phyloP scores from a whole-genome alignment of 257 asterid genomes.

The Capsicum rhomboideum region DNA sequence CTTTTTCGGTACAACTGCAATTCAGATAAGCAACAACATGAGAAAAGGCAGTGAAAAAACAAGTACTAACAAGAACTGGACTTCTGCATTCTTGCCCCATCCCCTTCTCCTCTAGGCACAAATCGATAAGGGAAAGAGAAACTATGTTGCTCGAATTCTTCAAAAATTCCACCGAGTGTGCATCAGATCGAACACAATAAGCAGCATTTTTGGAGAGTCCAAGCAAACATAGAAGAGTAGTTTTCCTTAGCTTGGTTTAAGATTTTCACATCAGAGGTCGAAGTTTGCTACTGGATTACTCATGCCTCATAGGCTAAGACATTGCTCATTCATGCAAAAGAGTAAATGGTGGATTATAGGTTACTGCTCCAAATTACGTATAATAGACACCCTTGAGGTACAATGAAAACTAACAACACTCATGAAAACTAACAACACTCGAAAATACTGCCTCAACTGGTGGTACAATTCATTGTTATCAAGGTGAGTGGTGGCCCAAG shows the following conservation, averaged over 20 bases:
- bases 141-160: background rate
- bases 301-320: background rate
- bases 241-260: background rate
- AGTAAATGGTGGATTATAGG: background rate
- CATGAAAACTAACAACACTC: background rate
- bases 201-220: background rate
- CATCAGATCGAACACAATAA: background rate
- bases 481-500: background rate
- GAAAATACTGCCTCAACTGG: background rate
- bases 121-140: background rate
- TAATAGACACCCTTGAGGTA: background rate
- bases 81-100: background rate
- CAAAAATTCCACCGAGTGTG: no score
- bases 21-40: background rate
- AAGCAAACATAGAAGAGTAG: background rate
- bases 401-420: background rate
- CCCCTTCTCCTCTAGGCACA: background rate
- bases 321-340: background rate
- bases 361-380: background rate
- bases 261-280: background rate
- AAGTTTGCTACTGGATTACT: background rate
- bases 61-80: background rate
- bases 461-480: background rate
- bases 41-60: background rate
- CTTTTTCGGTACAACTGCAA: constrained; percentile 58